phyloP scores from a whole-genome alignment of 441 rosid genomes.

The Bruguiera hainesii region DNA sequence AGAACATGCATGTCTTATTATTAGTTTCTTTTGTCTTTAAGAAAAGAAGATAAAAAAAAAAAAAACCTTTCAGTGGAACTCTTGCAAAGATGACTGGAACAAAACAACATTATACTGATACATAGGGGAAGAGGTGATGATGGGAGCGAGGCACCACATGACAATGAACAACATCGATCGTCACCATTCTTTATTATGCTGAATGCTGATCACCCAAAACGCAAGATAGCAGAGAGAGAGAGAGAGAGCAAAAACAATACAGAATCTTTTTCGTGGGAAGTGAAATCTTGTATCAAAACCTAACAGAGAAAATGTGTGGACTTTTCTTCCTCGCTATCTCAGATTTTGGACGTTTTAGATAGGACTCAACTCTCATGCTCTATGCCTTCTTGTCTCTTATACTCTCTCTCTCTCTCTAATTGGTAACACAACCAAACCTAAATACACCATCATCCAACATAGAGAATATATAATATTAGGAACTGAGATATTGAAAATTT shows the following conservation, averaged over 20 bases:
- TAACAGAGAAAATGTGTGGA: not conserved
- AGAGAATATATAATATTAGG: not conserved
- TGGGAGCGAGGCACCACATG: constrained; percentile 14
- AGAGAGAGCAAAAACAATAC: not conserved
- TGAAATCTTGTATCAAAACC: not conserved
- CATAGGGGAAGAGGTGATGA: constrained; percentile 2
- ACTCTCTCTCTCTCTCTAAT: constrained; percentile 4
- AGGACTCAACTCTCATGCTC: no score
- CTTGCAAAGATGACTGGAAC: not conserved
- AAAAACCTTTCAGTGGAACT: not conserved
- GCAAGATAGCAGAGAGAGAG: constrained; percentile 18
- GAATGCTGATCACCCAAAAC: constrained; percentile 22
- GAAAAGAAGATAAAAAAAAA: no score
- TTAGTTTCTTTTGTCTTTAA: not conserved
- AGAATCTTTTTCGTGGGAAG: constrained; percentile 2
- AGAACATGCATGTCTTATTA: constrained; percentile 14
- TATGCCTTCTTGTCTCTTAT: no score
- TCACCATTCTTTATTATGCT: constrained; percentile 25
- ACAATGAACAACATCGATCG: constrained; percentile 25
- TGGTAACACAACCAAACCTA: not conserved
- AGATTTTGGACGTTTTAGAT: no score
- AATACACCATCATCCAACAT: not conserved
- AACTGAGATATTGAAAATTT: no score
- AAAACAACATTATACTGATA: constrained; percentile 5
- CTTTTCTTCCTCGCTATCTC: no score